A percentile compares a stretch with the other conserved stretches of the same genome.
Evolutionary conservation across 495 filamentous ascomycete genomes (phyloP).

Genomic region (Penicillium argentinense): DNA sequence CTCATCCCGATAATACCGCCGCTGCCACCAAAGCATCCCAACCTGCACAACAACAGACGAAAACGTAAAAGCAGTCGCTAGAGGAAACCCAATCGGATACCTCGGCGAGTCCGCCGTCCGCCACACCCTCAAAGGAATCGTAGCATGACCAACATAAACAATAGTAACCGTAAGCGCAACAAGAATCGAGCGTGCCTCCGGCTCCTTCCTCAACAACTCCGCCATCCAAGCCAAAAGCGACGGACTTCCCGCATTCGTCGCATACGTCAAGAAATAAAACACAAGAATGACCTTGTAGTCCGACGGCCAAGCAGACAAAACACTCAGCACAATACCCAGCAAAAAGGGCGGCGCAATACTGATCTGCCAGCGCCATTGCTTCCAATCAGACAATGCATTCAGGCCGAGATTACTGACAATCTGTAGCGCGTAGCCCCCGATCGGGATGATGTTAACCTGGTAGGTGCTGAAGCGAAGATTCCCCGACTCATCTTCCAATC

Average conservation of each 20-base stretch:
- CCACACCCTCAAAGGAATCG: conserved; percentile 19
- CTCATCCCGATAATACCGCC: too few species aligned
- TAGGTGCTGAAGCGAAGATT: conserved; percentile 15
- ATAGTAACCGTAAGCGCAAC: conserved; percentile 19
- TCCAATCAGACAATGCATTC: conserved; percentile 18
- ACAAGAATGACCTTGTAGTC: conserved; percentile 11
- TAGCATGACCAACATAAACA: conserved; percentile 23
- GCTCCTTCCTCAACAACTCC: conserved; percentile 16
- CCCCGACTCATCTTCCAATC: conserved; percentile 1
- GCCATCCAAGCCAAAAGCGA: conserved; percentile 23
- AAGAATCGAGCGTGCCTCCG: conserved; percentile 14
- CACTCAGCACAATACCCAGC: conserved; percentile 4
- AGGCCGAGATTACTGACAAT: conserved; percentile 30
- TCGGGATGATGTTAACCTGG: conserved; percentile 44
- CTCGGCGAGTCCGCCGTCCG: conserved; percentile 15
- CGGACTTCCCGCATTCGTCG: conserved; percentile 12
- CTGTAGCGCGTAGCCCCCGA: conserved; percentile 41
- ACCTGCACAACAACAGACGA: conserved; percentile 1
- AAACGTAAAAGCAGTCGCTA: conserved; percentile 17
- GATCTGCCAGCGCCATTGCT: conserved; percentile 18
- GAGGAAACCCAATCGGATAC: conserved; percentile 19
- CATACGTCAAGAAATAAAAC: conserved; percentile 21
- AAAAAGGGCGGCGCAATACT: conserved; percentile 4
- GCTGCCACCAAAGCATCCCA: conserved; percentile 8
- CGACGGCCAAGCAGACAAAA: conserved; percentile 15